Base-by-base conservation (phyloP, 352 stramenopile species). In the Globisporangium echinulatum region DNA sequence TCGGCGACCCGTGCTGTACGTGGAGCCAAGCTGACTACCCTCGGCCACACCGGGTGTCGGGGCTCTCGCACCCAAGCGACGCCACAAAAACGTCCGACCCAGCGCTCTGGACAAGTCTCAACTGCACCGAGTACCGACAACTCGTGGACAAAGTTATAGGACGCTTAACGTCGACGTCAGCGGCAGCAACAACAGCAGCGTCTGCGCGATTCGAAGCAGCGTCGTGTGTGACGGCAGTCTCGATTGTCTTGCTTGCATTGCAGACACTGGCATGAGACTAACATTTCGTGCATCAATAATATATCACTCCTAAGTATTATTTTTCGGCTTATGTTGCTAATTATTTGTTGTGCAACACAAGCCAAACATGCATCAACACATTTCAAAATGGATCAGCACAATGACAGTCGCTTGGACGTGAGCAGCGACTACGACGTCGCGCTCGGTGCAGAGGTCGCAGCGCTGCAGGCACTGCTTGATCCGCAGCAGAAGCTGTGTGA, bases 1-100 rank as follows among this genome's bases (percentile, higher is more conserved):
- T 90, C 6, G 81, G 79, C 3, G 81, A 90, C 58, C 80, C 79
- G 19, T 71, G 71, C 62, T 90, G 81, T 59, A 54, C 54, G 17
- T 90, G 74, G 69, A 57, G 48, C 3, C 54, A 64, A 43, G 62
- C 64, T 5, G 19, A 43, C 15, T 69, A 72, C 47, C 44, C 25
- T n/a, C 55, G 37, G 17, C 48, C 66, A 17, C 52, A 59, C 33
- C 68, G 62, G n/a, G 59, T 61, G 17, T 15, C 25, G 7, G 59
- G 39, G n/a, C 40, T 75, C 9, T 70, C 68, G 7, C 51, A 75
- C 37, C 65, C 64, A 5, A 49, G 54, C 6, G 58, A 71, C 37
- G 38, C 55, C 1, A 48, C 47, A 0, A 70, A 65, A 14, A 60
- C 4, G n/a, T 51, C 56, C 25, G 62, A 72, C 56, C 46, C 53